Conservation (phyloP, 2,329 filamentous ascomycete species). For the Incumbomyces lentus region DNA sequence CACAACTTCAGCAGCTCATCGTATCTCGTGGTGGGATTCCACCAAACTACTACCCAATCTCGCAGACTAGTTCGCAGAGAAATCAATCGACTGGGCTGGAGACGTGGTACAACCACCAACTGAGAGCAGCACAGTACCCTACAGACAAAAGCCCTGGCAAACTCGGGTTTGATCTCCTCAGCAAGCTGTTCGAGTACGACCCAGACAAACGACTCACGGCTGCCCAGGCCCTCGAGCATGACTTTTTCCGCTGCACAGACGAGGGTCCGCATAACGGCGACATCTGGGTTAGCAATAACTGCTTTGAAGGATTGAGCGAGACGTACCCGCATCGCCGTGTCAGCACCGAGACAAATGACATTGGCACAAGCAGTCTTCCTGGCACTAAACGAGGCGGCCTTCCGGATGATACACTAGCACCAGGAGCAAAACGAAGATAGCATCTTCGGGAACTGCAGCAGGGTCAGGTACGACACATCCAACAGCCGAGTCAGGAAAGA, state of each 20-base stretch:
- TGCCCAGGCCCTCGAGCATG: constrained; percentile 75
- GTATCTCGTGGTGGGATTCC: constrained; percentile 31
- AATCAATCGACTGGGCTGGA: constrained; percentile 46
- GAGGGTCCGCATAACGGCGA: constrained; percentile 19
- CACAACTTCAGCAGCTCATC: constrained; percentile 50
- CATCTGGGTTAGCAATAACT: constrained; percentile 57
- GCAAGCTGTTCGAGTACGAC: constrained; percentile 82
- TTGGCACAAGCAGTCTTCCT: constrained; percentile 76
- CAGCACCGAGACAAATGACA: constrained; percentile 91
- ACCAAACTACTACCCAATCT: constrained; percentile 17
- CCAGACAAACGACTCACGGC: constrained; percentile 80
- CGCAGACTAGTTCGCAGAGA: constrained; percentile 38
- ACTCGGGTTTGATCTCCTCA: constrained; percentile 73
- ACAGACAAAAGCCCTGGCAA: constrained; percentile 51
- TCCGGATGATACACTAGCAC: constrained; percentile 54
- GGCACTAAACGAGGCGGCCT: constrained; percentile 83
- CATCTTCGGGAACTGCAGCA: too few relatives aligned
- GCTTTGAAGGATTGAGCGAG: constrained; percentile 78
- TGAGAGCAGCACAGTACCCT: constrained; percentile 48
- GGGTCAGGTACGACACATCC: too few relatives aligned
- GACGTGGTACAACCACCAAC: constrained; percentile 66
- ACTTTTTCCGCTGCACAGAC: constrained; percentile 67
- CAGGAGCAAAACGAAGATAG: constrained; percentile 15
- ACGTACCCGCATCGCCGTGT: constrained; percentile 87
- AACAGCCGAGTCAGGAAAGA: too few relatives aligned